Evolutionary conservation across 1,139 yeast species (phyloP), one percentile per base, ranked within the genome.

Genomic region (Geotrichum bryndzae): DNA sequence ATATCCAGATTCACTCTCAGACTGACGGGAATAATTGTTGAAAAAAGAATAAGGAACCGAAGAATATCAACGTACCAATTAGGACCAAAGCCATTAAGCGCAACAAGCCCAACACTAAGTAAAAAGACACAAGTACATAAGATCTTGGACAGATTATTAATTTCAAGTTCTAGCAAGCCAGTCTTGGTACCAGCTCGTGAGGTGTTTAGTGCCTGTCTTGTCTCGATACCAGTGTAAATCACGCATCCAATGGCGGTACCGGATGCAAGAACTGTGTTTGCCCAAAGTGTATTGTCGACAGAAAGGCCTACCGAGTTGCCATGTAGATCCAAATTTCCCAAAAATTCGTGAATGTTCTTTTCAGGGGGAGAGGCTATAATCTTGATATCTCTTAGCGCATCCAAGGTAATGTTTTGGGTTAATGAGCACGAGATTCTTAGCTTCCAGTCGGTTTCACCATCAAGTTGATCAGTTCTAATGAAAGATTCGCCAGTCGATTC

Each of bases 391-490:
- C 77, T 76, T 35, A 79, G 73, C 31, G 81, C 68, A 56, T 82
- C 82, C 51, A 77, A 78, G 38, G 77, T 75, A 57, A 84, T 69
- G 22, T 73, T 69, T 74, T 94, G 98, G 0, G 97, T 90, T 35
- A 85, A 72, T 11, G 85, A 82, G 60, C 85, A 82, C 0, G 97
- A 95, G 46, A 89, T 78, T 68, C 97, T 79, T 62, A 95, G 79
- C 73, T 95, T 95, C 99, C 99, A 95, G 76, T 95, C 99, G 10
- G 99, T 95, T 74, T 95, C 99, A 69, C 99, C 99, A 74, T 95
- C 99, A 60, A 95, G 79, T 74, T 95, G 99, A 77, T 95, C 99
- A 0, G 99, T 95, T 70, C 96, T 88, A 66, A 95, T 89, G 70
- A 95, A 95, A 0, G 94, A 84, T 73, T 95, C 99, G 6, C 98